A percentile compares a stretch with the other conserved stretches of the same genome.
Conservation (phyloP, 805 yeast species). For the Priceomyces haplophilus region DNA sequence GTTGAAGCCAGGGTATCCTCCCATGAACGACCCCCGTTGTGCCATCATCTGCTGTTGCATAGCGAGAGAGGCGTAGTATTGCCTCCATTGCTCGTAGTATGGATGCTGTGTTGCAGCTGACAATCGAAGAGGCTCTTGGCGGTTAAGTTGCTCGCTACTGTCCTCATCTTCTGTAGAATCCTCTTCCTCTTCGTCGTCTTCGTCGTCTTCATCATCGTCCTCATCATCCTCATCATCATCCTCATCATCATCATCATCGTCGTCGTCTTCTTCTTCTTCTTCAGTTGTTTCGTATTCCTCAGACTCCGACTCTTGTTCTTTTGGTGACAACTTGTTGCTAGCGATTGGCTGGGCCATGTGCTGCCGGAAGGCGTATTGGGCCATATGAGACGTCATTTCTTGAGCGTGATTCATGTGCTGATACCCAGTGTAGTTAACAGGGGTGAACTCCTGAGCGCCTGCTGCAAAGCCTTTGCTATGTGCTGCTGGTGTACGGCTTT, state of each 20-base stretch:
- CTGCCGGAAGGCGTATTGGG: neutral
- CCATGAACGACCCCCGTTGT: neutral
- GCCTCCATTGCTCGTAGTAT: conserved; percentile 37
- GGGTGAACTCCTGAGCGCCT: neutral
- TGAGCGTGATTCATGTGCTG: neutral
- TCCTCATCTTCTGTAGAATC: conserved; percentile 8
- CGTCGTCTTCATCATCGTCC: conserved; percentile 5
- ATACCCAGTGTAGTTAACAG: neutral
- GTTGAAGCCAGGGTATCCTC: neutral
- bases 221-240: conserved; percentile 6
- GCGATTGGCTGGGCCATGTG: neutral
- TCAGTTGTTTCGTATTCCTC: neutral
- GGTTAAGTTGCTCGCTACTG: conserved; percentile 3
- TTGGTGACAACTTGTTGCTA: neutral
- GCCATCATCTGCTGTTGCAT: conserved; percentile 8
- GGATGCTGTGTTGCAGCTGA: conserved; percentile 22
- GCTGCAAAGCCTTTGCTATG: neutral
- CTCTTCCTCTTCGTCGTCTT: conserved; percentile 9
- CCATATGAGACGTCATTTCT: neutral
- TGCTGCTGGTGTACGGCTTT: neutral
- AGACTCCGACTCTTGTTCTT: neutral
- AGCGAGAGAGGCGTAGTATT: conserved; percentile 30
- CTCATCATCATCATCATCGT: conserved; percentile 9
- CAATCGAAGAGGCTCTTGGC: conserved; percentile 2
- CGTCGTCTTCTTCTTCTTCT: conserved; percentile 10